Evolutionary conservation across 805 yeast species (phyloP), one percentile per base, ranked within the genome.

Genomic region (Ogataea minuta): DNA sequence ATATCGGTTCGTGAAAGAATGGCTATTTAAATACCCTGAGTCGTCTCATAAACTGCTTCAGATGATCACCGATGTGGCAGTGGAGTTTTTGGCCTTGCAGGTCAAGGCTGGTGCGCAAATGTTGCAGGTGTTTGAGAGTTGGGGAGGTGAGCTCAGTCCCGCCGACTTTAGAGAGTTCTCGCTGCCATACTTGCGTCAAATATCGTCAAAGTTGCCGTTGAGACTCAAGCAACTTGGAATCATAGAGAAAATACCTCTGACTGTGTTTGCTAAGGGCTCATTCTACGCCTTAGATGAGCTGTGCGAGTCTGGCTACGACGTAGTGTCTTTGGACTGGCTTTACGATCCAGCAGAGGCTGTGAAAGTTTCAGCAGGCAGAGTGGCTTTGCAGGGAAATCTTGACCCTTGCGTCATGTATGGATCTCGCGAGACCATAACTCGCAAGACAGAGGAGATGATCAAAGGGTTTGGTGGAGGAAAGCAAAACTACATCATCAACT

Each of bases 81-180:
- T 91, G 26, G 98, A 91, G 61, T 93, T 91, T 58, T 72, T 93
- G 56, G 95, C 95, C 3, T 85, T 82, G 55, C 99, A 93, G 66
- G 96, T 93, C 31, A 79, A 81, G 50, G 99, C 99, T 2, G 99
- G 99, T 52, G 98, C 98, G 24, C 99, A 93, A 68, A 89, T 93
- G 81, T 72, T 93, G 45, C 99, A 93, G 66, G 89, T 93, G 24
- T 93, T 93, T 59, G 99, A 93, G 60, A 84, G 95, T 25, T 90
- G 96, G 95, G 99, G 96, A 41, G 96, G 98, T 36, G 98, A 93
- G 66, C 72, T 93, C 42, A 93, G 95, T 1, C 95, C 96, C 9
- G 68, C 68, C 36, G 99, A 93, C 56, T 93, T 91, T 64, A 73
- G 74, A 46, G 90, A 85, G 61, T 93, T 89, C 63, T 82, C 95